A percentile compares a stretch with the other conserved stretches of the same genome.
Conservation (phyloP, 306 rosid genomes). For the Rosa multiflora region DNA sequence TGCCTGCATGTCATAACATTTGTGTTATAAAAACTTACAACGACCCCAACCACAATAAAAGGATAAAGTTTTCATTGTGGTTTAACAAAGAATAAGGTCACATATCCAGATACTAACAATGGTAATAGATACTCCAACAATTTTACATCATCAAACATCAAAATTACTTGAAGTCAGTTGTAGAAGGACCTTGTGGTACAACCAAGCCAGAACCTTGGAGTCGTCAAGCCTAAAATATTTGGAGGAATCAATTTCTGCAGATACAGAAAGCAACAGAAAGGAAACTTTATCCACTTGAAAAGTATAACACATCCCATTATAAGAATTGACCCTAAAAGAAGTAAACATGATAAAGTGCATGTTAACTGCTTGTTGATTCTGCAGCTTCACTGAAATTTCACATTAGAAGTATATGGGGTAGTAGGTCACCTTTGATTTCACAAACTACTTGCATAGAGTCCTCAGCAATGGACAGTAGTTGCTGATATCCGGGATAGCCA, state of each 20-base stretch:
- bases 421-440: conserved; percentile 64
- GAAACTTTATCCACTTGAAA: not conserved
- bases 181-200: conserved; percentile 67
- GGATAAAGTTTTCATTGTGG: not conserved
- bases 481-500: conserved; percentile 85
- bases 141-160: conserved; percentile 5
- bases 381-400: conserved; percentile 12
- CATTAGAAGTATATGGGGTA: conserved; percentile 2
- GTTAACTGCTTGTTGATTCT: not conserved
- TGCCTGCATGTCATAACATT: conserved; percentile 47
- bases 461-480: conserved; percentile 58
- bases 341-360: not conserved
- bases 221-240: conserved; percentile 92
- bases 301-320: not conserved
- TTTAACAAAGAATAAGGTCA: not conserved
- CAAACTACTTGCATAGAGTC: conserved; percentile 82
- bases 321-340: not conserved
- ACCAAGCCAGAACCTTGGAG: conserved; percentile 79
- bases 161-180: conserved; percentile 15
- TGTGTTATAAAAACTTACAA: not conserved
- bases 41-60: not conserved
- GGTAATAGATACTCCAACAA: not conserved
- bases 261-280: conserved; percentile 16
- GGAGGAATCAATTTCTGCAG: conserved; percentile 76
- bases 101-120: conserved; percentile 1